A percentile compares a stretch with the other conserved stretches of the same genome.
These are phyloP conservation scores for Stagonosporopsis tanaceti DNA, from an alignment of 2,329 filamentous ascomycete genomes.

Conservation along the genomic window DNA sequence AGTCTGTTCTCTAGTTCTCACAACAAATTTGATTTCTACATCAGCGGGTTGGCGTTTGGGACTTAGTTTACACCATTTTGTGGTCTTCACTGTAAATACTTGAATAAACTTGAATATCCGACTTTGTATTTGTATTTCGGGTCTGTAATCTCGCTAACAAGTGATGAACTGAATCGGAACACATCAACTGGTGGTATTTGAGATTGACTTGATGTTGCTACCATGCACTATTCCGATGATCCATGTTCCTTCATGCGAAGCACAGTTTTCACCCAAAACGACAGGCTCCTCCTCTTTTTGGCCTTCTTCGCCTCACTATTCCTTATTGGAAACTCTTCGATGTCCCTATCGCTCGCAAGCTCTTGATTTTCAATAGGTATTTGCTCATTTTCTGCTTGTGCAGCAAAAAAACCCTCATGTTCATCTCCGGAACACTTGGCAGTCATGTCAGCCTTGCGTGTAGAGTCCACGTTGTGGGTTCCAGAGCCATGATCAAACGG, in stretches of 20 bases:
- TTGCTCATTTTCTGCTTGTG: not conserved
- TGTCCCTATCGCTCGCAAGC: not conserved
- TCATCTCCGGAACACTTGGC: not conserved
- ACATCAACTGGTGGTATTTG: too few species aligned
- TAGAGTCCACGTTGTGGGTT: too few species aligned
- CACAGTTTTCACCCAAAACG: not conserved
- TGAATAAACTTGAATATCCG: not conserved
- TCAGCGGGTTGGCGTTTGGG: conserved; percentile 14
- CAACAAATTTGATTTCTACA: not conserved
- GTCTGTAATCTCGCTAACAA: too few species aligned
- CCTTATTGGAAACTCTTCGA: not conserved
- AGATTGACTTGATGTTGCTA: too few species aligned
- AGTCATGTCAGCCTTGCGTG: too few species aligned
- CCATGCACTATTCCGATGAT: not conserved
- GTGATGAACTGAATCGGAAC: too few species aligned
- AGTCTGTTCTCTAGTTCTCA: not conserved
- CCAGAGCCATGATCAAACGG: not conserved
- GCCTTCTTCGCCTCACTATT: not conserved
- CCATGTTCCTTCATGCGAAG: not conserved
- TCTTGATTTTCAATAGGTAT: not conserved
- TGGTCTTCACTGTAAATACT: conserved; percentile 12
- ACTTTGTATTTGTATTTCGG: not conserved
- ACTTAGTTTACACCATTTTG: not conserved
- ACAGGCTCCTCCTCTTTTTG: not conserved
- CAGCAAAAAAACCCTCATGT: not conserved